Conservation (phyloP, 2,329 filamentous ascomycete species). For the Myriosclerotinia scirpicola region DNA sequence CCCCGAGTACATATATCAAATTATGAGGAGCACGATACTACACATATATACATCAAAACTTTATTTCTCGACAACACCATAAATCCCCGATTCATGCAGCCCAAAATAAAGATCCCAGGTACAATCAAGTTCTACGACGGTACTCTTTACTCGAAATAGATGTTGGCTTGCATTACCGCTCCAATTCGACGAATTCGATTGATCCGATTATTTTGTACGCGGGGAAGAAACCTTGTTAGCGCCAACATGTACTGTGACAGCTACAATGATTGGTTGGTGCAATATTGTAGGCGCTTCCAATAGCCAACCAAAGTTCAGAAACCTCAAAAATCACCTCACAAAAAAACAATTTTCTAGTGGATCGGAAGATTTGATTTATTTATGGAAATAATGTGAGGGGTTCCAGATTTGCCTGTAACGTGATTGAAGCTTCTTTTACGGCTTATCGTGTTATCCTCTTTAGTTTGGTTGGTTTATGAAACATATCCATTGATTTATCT, state of each 20-base stretch:
- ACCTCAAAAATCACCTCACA: not conserved
- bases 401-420: conserved; percentile 2
- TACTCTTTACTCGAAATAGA: conserved; percentile 23
- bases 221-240: conserved; percentile 24
- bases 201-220: conserved; percentile 20
- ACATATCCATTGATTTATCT: conserved; percentile 9
- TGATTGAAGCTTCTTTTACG: conserved; percentile 2
- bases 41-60: conserved; percentile 23
- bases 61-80: conserved; percentile 5
- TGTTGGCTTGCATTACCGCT: conserved; percentile 9
- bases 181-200: conserved; percentile 11
- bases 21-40: conserved; percentile 16
- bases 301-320: conserved; percentile 20
- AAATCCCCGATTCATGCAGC: conserved; percentile 16
- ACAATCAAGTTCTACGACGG: conserved; percentile 14
- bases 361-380: conserved; percentile 16
- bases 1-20: conserved; percentile 5
- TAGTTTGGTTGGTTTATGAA: conserved; percentile 18
- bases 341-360: conserved; percentile 9
- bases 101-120: conserved; percentile 22
- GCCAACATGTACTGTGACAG: conserved; percentile 23
- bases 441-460: conserved; percentile 6
- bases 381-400: conserved; percentile 12
- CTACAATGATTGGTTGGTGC: conserved; percentile 19
- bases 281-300: conserved; percentile 11